These are phyloP conservation scores for Epichloe festucae DNA, from an alignment of 2,329 filamentous ascomycete species.

Conservation along the genomic window DNA sequence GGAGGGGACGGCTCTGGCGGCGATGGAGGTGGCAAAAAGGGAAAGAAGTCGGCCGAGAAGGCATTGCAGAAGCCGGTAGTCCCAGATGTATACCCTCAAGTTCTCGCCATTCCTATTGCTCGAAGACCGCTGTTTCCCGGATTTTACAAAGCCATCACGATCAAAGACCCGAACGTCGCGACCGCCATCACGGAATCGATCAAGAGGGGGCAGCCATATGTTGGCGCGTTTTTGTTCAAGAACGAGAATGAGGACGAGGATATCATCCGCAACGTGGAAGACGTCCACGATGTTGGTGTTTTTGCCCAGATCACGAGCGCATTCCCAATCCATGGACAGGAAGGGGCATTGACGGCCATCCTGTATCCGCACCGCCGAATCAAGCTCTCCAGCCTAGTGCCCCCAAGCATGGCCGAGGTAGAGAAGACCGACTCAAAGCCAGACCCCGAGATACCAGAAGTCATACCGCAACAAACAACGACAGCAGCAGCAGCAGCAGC, in stretches of 20 bases:
- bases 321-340: slow-evolving; percentile 80
- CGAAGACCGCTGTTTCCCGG: slow-evolving; percentile 90
- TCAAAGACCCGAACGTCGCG: slow-evolving; percentile 82
- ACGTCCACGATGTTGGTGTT: slow-evolving; percentile 91
- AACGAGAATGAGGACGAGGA: slow-evolving; percentile 91
- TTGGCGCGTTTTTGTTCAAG: slow-evolving; percentile 93
- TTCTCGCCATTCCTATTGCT: slow-evolving; percentile 92
- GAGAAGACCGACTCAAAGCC: slow-evolving; percentile 39
- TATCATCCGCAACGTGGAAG: slow-evolving; percentile 76
- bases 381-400: slow-evolving; percentile 70
- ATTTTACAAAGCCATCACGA: slow-evolving; percentile 98
- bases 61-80: slow-evolving; percentile 78
- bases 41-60: slow-evolving; percentile 58
- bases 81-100: slow-evolving; percentile 91
- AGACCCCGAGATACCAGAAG: slow-evolving; percentile 39
- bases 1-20: slow-evolving; percentile 42
- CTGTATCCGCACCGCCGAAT: slow-evolving; percentile 94
- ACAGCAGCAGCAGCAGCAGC: slow-evolving; percentile 4
- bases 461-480: slow-evolving; percentile 39
- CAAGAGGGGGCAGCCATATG: slow-evolving; percentile 91
- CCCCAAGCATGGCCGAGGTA: slow-evolving; percentile 43
- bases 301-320: slow-evolving; percentile 97
- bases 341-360: slow-evolving; percentile 77
- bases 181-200: slow-evolving; percentile 92
- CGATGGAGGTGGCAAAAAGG: slow-evolving; percentile 55